Percentiles rank a stretch among this genome's conserved stretches.
Conservation (phyloP, 2,329 filamentous ascomycete species). For the Ophiocordyceps sinensis region DNA sequence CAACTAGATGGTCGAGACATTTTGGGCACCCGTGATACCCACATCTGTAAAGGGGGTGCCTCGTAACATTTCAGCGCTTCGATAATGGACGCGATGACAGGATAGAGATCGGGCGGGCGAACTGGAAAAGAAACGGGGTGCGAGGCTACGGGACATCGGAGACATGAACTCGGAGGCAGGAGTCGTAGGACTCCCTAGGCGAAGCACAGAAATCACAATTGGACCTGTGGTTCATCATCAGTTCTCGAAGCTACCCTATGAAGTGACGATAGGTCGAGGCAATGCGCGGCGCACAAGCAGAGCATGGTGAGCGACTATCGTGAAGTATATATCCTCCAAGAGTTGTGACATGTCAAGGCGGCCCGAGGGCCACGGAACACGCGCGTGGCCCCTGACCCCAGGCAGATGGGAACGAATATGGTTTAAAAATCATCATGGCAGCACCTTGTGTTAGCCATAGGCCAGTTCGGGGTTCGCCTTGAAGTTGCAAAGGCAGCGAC, state of each 20-base stretch:
- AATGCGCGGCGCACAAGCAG: neutral
- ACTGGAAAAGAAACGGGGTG: neutral
- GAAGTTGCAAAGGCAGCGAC: slow-evolving; percentile 49
- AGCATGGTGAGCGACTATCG: neutral
- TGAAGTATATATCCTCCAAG: neutral
- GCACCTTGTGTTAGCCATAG: slow-evolving; percentile 19
- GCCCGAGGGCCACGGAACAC: too few species aligned
- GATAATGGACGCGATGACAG: neutral
- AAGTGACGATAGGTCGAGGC: neutral
- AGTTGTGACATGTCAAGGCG: neutral
- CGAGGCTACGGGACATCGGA: neutral
- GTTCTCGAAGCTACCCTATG: neutral
- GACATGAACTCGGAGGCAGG: neutral
- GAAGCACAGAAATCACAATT: neutral
- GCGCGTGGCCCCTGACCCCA: too few species aligned
- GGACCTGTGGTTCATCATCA: neutral
- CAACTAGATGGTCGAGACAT: neutral
- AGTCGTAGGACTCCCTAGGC: neutral
- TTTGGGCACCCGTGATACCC: slow-evolving; percentile 1
- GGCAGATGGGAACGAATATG: neutral
- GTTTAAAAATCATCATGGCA: neutral
- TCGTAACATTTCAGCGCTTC: neutral
- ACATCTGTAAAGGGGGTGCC: neutral
- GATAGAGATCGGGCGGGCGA: neutral
- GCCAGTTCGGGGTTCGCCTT: slow-evolving; percentile 43